A percentile compares a stretch with the other conserved stretches of the same genome.
Conservation (phyloP, 305 asterid species). For the Fraxinus ornus region DNA sequence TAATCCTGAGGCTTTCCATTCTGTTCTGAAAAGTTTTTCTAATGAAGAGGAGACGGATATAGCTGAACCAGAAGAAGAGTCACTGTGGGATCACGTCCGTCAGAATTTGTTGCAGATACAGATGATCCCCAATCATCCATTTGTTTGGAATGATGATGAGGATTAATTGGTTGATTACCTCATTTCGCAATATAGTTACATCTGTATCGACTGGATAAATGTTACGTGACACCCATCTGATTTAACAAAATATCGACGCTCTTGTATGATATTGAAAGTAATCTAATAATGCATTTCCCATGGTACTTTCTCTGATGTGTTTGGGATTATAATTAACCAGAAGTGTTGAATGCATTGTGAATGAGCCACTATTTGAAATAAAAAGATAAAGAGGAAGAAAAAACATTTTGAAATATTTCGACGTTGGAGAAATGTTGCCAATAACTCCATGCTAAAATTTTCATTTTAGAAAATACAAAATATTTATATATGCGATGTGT, state of each 20-base stretch:
- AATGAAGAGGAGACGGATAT: background rate
- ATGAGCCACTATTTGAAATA: background rate
- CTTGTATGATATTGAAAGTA: background rate
- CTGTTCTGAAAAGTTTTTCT: constrained; percentile 9
- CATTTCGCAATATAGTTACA: background rate
- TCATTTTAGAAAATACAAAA: too few species aligned
- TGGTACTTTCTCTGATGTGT: too few species aligned
- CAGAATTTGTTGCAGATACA: background rate
- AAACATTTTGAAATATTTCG: too few species aligned
- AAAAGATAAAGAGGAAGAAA: too few species aligned
- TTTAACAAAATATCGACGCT: background rate
- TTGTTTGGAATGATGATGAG: background rate
- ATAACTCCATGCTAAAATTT: too few species aligned
- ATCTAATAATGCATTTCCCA: background rate
- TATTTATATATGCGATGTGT: too few species aligned
- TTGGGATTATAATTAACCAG: background rate
- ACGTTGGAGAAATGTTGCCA: too few species aligned
- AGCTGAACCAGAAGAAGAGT: background rate
- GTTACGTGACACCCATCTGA: background rate
- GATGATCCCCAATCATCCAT: background rate
- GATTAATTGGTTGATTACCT: background rate
- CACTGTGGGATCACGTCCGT: background rate
- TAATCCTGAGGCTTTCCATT: constrained; percentile 6
- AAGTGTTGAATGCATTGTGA: background rate
- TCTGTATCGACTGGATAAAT: background rate